Base-by-base conservation (phyloP, 305 asterid genomes). In the Fraxinus paxiana region DNA sequence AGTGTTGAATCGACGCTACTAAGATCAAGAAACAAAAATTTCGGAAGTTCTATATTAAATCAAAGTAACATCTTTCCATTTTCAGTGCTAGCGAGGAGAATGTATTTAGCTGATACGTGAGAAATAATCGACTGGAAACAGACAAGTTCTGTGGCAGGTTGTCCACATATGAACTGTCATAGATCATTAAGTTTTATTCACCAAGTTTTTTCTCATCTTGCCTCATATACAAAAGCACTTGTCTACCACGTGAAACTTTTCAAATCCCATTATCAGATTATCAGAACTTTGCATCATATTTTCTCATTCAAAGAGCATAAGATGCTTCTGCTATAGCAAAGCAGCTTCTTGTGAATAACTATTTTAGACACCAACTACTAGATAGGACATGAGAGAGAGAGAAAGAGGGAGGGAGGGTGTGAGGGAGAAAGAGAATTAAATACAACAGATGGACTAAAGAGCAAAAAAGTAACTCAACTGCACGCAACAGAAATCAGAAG, bases 401-500 rank as follows among this genome's bases (percentile, higher is more conserved):
- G 56, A 4, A 5, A 20, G 5, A 5, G 17, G 17, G 56, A 46
- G 56, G 7, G 8, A 20, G 13, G 2, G 65, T 1, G 18, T 5
- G 65, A 17, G 18, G 6, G 26, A 6, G 26, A 59, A 3, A 59
- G 15, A 63, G n/a, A 63, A 26, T 22, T 26, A 24, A 63, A 10
- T 22, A 63, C 34, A 63, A 63, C 72, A 22, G 30, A 63, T 63
- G 34, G 72, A 63, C 72, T 20, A 2, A 24, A 1, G 34, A 63
- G 34, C 72, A 8, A 63, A 69, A 31, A 69, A 31, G 30, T 51
- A 38, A 26, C 26, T 76, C 54, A 82, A 20, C 17, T 26, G n/a
- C 54, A 43, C 41, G 65, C 70, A 67, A 65, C 59, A 76, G 33
- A 71, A 38, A 71, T 81, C 78, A 75, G 22, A 78, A 81, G 83